Evolutionary conservation across 305 asterid species (phyloP).

Genomic region (Rubia tinctorum): DNA sequence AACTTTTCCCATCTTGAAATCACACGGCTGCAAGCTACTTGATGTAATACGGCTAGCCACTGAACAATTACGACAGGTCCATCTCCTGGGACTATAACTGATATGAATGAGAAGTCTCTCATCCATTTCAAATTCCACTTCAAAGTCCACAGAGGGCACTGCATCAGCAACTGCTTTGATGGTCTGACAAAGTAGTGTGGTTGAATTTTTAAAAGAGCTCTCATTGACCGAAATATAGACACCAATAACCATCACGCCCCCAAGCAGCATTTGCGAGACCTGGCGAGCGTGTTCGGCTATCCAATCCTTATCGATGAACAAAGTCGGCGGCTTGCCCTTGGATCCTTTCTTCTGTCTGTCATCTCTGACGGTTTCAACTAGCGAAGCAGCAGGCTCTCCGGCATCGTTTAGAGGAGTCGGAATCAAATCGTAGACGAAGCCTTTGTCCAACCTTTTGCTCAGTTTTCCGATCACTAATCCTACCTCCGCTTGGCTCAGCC

Average conservation of each 20-base stretch:
- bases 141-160: conserved; percentile 41
- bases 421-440: conserved; percentile 74
- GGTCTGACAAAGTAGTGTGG: conserved; percentile 75
- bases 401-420: conserved; percentile 86
- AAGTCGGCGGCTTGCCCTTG: conserved; percentile 57
- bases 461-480: conserved; percentile 89
- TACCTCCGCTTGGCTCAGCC: conserved; percentile 74
- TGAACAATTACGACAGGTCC: conserved; percentile 89
- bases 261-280: conserved; percentile 94
- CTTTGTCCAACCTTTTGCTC: conserved; percentile 65
- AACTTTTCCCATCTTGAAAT: conserved; percentile 88
- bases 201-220: conserved; percentile 80
- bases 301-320: conserved; percentile 81
- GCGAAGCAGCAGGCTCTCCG: conserved; percentile 69
- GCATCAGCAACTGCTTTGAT: conserved; percentile 83
- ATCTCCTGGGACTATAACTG: conserved; percentile 89
- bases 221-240: conserved; percentile 81
- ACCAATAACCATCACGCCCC: conserved; percentile 92
- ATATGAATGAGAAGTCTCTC: conserved; percentile 85
- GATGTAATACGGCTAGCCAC: conserved; percentile 66
- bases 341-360: conserved; percentile 58
- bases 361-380: conserved; percentile 46
- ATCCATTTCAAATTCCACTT: conserved; percentile 47
- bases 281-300: conserved; percentile 94
- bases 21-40: conserved; percentile 79